phyloP scores from a whole-genome alignment of 352 stramenopile genomes.

The Phytophthora agathidicida region DNA sequence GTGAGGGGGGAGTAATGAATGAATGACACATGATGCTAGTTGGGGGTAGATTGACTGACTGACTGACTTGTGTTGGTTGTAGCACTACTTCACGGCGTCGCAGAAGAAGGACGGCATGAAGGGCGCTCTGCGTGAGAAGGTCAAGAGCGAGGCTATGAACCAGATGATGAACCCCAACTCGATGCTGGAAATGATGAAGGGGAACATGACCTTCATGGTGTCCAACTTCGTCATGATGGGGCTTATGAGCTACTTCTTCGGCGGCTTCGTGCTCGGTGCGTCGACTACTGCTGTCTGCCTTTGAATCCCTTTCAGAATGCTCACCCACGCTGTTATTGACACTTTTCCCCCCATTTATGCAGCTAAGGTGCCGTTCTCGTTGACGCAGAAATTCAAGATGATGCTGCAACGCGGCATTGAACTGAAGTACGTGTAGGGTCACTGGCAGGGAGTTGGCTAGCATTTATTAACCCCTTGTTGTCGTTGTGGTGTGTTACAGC shows the following conservation, averaged over 20 bases:
- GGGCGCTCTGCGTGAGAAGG: slow-evolving; percentile 86
- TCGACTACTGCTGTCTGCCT: slow-evolving; percentile 3
- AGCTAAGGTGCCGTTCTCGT: slow-evolving; percentile 98
- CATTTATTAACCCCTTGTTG: slow-evolving; percentile 2
- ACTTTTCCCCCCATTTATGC: background rate
- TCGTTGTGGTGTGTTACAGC: slow-evolving; percentile 34
- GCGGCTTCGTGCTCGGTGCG: slow-evolving; percentile 95
- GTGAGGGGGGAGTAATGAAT: slow-evolving; percentile 25
- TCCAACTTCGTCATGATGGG: slow-evolving; percentile 99
- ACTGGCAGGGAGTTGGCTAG: background rate
- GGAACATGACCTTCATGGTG: slow-evolving; percentile 98
- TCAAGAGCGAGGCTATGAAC: slow-evolving; percentile 91
- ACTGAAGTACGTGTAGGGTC: slow-evolving; percentile 89
- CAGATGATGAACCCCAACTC: slow-evolving; percentile 96
- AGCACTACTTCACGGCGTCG: slow-evolving; percentile 89
- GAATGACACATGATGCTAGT: background rate
- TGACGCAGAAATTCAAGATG: slow-evolving; percentile 98
- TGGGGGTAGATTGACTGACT: background rate
- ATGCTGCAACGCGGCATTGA: slow-evolving; percentile 98
- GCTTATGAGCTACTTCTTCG: slow-evolving; percentile 99
- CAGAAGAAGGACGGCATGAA: slow-evolving; percentile 90
- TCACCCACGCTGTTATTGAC: background rate
- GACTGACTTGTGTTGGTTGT: background rate
- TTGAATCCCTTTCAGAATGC: background rate
- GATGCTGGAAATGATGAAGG: slow-evolving; percentile 99